Evolutionary conservation across 768 basidiomycete species (phyloP).

Genomic region (Candolleomyces efflorescens): DNA sequence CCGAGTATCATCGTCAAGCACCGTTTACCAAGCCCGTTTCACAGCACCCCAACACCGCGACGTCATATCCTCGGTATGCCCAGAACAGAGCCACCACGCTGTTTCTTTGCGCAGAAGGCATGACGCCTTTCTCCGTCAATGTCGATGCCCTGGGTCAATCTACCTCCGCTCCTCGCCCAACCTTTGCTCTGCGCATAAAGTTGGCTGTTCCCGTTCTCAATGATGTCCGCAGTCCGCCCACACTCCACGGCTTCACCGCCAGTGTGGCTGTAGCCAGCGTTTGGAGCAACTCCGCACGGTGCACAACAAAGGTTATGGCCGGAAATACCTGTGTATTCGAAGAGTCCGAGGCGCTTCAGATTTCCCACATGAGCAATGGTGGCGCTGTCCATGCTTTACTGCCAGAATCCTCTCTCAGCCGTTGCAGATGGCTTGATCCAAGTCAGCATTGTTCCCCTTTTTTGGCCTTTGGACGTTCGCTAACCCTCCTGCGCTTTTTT

Average conservation of each 20-base stretch:
- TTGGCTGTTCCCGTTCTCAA: slow-evolving; percentile 53
- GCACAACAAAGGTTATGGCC: slow-evolving; percentile 57
- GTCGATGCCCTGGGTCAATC: slow-evolving; percentile 49
- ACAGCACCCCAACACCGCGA: slow-evolving; percentile 15
- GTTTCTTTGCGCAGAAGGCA: slow-evolving; percentile 62
- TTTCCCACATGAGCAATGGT: slow-evolving; percentile 39
- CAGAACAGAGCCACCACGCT: slow-evolving; percentile 36
- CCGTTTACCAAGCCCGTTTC: slow-evolving; percentile 13
- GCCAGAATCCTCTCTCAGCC: slow-evolving; percentile 62
- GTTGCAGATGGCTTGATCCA: slow-evolving; percentile 68
- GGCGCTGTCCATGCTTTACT: slow-evolving; percentile 52
- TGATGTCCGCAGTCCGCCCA: slow-evolving; percentile 48
- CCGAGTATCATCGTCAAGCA: slow-evolving; percentile 15
- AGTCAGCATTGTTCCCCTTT: slow-evolving; percentile 39
- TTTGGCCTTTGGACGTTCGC: slow-evolving; percentile 7
- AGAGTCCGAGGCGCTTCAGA: slow-evolving; percentile 50
- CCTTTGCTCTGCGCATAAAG: slow-evolving; percentile 52
- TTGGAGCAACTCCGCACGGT: slow-evolving; percentile 55
- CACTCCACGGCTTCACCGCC: slow-evolving; percentile 61
- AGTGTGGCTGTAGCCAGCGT: slow-evolving; percentile 49
- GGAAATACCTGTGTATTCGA: slow-evolving; percentile 47
- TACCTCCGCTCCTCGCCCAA: slow-evolving; percentile 31
- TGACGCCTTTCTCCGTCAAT: slow-evolving; percentile 58
- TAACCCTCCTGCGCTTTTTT: slow-evolving; percentile 26
- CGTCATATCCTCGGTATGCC: slow-evolving; percentile 18